Evolutionary conservation across 495 filamentous ascomycete genomes (phyloP).

Genomic region (Talaromyces stipitatus): DNA sequence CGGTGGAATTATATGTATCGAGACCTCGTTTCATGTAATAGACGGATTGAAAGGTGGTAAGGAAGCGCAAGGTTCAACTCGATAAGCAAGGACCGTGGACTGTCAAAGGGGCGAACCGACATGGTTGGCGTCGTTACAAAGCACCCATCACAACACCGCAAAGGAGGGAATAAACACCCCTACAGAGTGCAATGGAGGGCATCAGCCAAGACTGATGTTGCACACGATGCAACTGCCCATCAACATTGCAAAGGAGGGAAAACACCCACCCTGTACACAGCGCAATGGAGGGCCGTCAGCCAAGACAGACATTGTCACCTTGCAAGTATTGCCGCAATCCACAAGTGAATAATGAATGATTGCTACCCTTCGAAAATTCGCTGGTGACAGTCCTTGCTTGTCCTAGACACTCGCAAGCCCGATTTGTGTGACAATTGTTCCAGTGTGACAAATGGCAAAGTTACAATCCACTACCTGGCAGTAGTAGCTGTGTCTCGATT

Average conservation of each 20-base stretch:
- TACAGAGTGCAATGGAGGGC: neutral
- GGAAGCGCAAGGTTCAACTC: neutral
- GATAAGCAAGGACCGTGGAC: too few species aligned
- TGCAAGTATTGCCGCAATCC: too few species aligned
- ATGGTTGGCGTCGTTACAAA: neutral
- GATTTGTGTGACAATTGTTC: neutral
- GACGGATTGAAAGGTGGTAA: neutral
- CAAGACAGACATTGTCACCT: too few species aligned
- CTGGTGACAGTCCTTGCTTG: neutral
- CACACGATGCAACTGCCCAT: too few species aligned
- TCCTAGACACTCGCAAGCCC: neutral
- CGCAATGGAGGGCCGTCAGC: too few species aligned
- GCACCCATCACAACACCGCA: neutral
- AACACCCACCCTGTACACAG: too few species aligned
- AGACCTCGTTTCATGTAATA: neutral
- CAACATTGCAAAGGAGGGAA: too few species aligned
- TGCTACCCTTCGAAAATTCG: neutral
- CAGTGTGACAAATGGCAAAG: neutral
- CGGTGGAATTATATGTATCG: neutral
- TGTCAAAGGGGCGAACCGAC: neutral
- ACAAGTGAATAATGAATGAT: too few species aligned
- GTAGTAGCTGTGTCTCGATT: conserved; percentile 3
- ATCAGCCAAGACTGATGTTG: neutral
- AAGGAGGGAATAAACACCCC: neutral
- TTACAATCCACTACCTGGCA: neutral